Percentiles rank a stretch among this genome's conserved stretches.
phyloP scores from a whole-genome alignment of 176 grass and related monocot genomes.

The Alloteropsis semialata region DNA sequence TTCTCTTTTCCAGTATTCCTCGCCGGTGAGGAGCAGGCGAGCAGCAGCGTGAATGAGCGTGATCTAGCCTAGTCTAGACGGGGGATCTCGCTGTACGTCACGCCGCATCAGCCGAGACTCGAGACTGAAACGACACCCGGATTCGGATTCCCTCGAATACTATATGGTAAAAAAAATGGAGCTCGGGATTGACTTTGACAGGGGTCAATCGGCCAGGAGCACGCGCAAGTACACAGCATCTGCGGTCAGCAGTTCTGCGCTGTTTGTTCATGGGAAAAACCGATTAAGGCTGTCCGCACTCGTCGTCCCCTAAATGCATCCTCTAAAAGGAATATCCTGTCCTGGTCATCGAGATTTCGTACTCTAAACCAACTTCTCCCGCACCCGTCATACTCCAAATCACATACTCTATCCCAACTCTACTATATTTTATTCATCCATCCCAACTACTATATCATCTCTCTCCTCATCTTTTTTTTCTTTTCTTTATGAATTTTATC shows the following conservation, averaged over 20 bases:
- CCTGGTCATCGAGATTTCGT: no score
- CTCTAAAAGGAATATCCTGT: no score
- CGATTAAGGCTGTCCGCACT: no score
- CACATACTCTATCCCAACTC: no score
- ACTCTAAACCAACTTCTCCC: no score
- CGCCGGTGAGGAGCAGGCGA: neutral
- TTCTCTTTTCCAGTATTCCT: neutral
- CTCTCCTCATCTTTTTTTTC: no score
- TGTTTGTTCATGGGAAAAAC: neutral
- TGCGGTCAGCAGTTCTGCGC: neutral
- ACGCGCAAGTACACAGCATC: neutral
- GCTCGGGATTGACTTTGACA: neutral
- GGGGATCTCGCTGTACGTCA: constrained; percentile 1
- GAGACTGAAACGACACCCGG: neutral
- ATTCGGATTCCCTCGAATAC: neutral
- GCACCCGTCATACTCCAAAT: no score
- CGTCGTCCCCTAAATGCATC: no score
- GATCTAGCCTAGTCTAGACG: neutral
- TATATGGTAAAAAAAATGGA: neutral
- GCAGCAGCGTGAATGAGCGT: neutral
- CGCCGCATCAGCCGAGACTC: neutral
- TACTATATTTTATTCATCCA: no score
- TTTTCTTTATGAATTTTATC: no score
- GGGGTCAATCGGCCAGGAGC: neutral
- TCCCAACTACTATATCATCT: no score